Conservation (phyloP, 1,284 basidiomycete genomes). For the Trichosporon coremiiforme region DNA sequence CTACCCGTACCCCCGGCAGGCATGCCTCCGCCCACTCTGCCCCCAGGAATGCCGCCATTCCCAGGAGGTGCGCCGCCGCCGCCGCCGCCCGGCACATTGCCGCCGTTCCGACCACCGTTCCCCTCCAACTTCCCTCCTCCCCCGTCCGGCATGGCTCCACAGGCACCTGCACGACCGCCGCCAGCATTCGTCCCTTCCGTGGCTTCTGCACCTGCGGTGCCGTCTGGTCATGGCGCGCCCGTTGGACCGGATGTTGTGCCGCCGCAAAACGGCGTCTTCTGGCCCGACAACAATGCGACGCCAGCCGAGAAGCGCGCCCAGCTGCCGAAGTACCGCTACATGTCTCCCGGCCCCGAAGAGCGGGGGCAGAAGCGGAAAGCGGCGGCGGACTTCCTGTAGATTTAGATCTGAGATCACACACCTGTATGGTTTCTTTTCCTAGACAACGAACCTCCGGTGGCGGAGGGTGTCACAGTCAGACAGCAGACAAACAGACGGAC, state of each 20-base stretch:
- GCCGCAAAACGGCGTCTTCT: slow-evolving; percentile 55
- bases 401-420: slow-evolving; percentile 14
- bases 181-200: slow-evolving; percentile 40
- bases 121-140: slow-evolving; percentile 37
- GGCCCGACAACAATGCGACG: slow-evolving; percentile 52
- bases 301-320: slow-evolving; percentile 71
- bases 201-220: slow-evolving; percentile 36
- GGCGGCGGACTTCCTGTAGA: slow-evolving; percentile 56
- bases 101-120: slow-evolving; percentile 31
- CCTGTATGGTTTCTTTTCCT: slow-evolving; percentile 18
- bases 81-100: slow-evolving; percentile 29
- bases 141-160: slow-evolving; percentile 29
- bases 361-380: slow-evolving; percentile 53
- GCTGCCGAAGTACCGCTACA: slow-evolving; percentile 70
- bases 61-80: slow-evolving; percentile 30
- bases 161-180: slow-evolving; percentile 39
- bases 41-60: slow-evolving; percentile 45
- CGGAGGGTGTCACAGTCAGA: not conserved
- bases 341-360: slow-evolving; percentile 48
- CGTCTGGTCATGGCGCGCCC: slow-evolving; percentile 5
- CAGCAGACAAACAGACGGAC: not conserved
- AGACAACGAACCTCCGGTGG: not conserved
- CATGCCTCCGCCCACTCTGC: slow-evolving; percentile 47
- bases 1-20: slow-evolving; percentile 21
- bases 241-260: slow-evolving; percentile 38